Base-by-base conservation (phyloP, 2,329 filamentous ascomycete species). In the Diaporthe amygdali region DNA sequence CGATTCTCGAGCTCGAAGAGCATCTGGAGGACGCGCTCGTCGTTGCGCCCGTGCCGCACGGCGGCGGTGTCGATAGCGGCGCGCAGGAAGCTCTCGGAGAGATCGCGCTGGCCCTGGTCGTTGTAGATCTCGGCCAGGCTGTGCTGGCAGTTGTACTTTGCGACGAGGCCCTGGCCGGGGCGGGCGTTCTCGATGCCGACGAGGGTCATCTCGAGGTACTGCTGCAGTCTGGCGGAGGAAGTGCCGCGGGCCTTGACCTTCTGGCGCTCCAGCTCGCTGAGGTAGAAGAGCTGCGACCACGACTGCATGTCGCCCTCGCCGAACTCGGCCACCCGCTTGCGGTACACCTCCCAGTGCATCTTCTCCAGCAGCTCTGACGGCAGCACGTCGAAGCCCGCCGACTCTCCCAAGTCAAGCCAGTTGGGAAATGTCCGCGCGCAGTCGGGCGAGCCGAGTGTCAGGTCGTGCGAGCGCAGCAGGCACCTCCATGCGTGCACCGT, bases 331-430 rank as follows among this genome's bases (percentile, higher is more conserved):
- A 47, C 49, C 14, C 27, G 51, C 25, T 27, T 55, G 25, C 67
- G n/a, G 66, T 71, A 71, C 9, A 52, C 56, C 27, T 66, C 55
- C 69, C 41, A 56, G 39, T 71, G 66, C 32, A 61, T 51, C 10
- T 41, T 32, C 69, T 71, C 69, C 20, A 73, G 51, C 15, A 52
- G 37, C 7, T 47, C 64, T 8, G 67, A 37, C 3, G 71, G 71
- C 2, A 73, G 30, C 6, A 51, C 61, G 34, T 71, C 69, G 41
- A 73, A 73, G 0, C 71, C 71, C 1, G 66, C 71, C 4, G 69
- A 61, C 12, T 73, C 56, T 44, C 71, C 71, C 27, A 73, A 66
- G 56, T 73, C 71, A 5, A 73, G 69, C 71, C 71, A 73, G 25
- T 49, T 70, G 44, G 71, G 32, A 15, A 66, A 39, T 14, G 71